Conservation (phyloP, 1,284 basidiomycete species). For the Irpex rosettiformis region DNA sequence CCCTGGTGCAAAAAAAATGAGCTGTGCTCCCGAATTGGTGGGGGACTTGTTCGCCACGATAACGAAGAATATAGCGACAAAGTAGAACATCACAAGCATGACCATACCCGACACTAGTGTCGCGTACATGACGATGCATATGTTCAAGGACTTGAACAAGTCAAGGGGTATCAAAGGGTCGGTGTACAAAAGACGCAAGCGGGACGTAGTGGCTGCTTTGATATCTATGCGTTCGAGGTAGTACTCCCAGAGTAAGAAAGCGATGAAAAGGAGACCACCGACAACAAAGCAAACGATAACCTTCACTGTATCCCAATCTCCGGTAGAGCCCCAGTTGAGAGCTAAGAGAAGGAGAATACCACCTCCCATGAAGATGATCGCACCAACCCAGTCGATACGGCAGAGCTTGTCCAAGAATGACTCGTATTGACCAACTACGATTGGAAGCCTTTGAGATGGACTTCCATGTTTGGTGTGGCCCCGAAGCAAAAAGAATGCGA, state of each 20-base stretch:
- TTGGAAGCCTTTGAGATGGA: constrained; percentile 16
- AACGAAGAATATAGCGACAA: constrained; percentile 47
- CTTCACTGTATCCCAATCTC: constrained; percentile 28
- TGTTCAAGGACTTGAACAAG: constrained; percentile 34
- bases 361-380: constrained; percentile 33
- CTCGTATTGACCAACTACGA: constrained; percentile 11
- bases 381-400: constrained; percentile 45
- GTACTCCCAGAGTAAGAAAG: constrained; percentile 39
- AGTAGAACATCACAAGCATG: constrained; percentile 52
- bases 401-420: constrained; percentile 32
- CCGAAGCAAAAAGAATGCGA: constrained; percentile 41
- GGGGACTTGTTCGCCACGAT: constrained; percentile 38
- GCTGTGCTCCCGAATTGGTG: constrained; percentile 38
- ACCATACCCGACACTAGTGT: constrained; percentile 43
- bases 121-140: constrained; percentile 36
- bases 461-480: constrained; percentile 27
- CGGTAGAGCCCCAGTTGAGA: constrained; percentile 34
- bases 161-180: constrained; percentile 42
- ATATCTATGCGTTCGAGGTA: constrained; percentile 30
- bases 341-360: constrained; percentile 35
- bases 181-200: constrained; percentile 27
- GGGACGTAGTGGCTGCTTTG: constrained; percentile 3
- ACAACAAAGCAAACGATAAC: constrained; percentile 38
- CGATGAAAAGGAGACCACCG: constrained; percentile 34
- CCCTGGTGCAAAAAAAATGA: constrained; percentile 48